phyloP scores from a whole-genome alignment of 139 green algal species.

The Eudorina sp. region DNA sequence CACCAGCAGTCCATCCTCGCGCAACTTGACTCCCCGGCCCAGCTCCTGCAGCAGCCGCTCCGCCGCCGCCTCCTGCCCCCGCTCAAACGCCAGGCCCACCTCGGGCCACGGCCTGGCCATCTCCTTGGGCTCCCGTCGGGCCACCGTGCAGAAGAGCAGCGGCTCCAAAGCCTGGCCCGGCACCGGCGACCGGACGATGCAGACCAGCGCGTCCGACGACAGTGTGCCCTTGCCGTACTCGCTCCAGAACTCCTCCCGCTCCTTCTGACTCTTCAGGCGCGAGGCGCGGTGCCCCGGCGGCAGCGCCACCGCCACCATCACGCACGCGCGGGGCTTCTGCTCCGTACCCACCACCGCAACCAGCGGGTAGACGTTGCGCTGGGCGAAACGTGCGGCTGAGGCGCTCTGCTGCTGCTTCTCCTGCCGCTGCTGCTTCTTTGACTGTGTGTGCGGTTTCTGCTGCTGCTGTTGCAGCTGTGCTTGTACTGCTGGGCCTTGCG shows the following conservation, averaged over 20 bases:
- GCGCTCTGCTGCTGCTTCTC: background rate
- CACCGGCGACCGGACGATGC: conserved; percentile 16
- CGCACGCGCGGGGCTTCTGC: conserved; percentile 52
- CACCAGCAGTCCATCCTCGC: conserved; percentile 36
- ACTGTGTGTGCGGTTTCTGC: too few relatives aligned
- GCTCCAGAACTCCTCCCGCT: conserved; percentile 59
- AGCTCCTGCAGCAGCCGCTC: conserved; percentile 47
- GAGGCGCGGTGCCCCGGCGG: conserved; percentile 31
- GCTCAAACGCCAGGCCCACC: conserved; percentile 59
- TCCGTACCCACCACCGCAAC: conserved; percentile 40
- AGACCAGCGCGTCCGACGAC: conserved; percentile 58
- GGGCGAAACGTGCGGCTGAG: background rate
- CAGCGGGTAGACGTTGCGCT: conserved; percentile 45
- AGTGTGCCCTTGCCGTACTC: conserved; percentile 53
- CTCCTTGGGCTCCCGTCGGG: conserved; percentile 41
- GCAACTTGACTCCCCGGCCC: background rate
- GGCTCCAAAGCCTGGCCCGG: background rate
- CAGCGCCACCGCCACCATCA: conserved; percentile 52
- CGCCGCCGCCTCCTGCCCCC: conserved; percentile 1
- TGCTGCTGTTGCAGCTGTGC: too few relatives aligned
- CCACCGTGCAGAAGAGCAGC: conserved; percentile 61
- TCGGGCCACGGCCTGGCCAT: conserved; percentile 51
- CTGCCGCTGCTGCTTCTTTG: conserved; percentile 8
- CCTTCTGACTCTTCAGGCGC: conserved; percentile 28
- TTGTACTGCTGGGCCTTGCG: too few relatives aligned